A percentile compares a stretch with the other conserved stretches of the same genome.
Conservation (phyloP, 768 basidiomycete genomes). For the Suillus brevipes region DNA sequence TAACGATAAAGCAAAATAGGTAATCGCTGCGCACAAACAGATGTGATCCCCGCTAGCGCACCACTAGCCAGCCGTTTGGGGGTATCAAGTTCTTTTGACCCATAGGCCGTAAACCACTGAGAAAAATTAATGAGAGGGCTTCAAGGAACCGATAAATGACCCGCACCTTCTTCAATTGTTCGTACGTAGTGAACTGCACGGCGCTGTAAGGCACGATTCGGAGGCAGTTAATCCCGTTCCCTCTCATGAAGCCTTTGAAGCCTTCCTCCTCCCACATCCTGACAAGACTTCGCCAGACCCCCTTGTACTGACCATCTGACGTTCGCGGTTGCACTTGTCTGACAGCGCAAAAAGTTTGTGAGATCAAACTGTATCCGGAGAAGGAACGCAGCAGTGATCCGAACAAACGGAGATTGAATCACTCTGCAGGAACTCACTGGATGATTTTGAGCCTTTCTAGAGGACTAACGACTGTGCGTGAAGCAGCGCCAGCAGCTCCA, state of each 20-base stretch:
- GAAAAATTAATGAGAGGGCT: constrained; percentile 16
- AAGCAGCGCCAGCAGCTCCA: constrained; percentile 61
- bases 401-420: constrained; percentile 2
- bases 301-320: constrained; percentile 69
- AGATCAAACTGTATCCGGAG: constrained; percentile 7
- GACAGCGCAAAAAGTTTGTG: constrained; percentile 3
- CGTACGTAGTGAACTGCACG: constrained; percentile 87
- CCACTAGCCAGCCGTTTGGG: constrained; percentile 83
- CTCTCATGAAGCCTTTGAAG: constrained; percentile 89
- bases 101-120: constrained; percentile 70
- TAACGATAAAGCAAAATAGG: constrained; percentile 13
- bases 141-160: constrained; percentile 11
- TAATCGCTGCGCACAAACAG: constrained; percentile 69
- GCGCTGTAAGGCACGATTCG: constrained; percentile 93
- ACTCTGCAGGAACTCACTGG: constrained; percentile 56
- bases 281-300: constrained; percentile 79
- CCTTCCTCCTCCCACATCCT: constrained; percentile 94
- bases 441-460: constrained; percentile 96
- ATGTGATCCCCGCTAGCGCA: constrained; percentile 90
- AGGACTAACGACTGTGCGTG: constrained; percentile 89
- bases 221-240: constrained; percentile 89
- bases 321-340: constrained; percentile 88
- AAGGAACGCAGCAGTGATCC: not conserved
- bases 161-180: constrained; percentile 81
- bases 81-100: constrained; percentile 80